Evolutionary conservation across 768 basidiomycete genomes (phyloP), one percentile per base, ranked within the genome.

Genomic region (Rhodotorula babjevae): DNA sequence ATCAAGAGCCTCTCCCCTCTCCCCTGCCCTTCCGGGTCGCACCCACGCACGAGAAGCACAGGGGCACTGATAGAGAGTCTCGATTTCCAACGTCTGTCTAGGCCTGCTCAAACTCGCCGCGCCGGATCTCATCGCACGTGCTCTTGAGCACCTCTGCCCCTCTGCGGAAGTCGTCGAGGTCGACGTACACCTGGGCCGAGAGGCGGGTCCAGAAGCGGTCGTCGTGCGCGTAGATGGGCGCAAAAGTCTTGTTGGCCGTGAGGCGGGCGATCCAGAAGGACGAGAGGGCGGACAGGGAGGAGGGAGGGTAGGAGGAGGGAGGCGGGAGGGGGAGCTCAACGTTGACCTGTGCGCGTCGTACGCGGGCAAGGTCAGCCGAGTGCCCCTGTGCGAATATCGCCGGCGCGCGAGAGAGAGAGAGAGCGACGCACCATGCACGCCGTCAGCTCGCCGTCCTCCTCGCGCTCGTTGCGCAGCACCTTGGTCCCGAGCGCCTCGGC

Each of bases 401-500:
- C n/a, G n/a, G n/a, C n/a, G n/a, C n/a, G n/a, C n/a, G n/a, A n/a
- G 42, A 31, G n/a, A 27, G n/a, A 9, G 33, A 56, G 23, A 49
- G 49, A 27, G 46, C 9, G 33, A 75, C 81, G 52, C 42, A 90
- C 90, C 90, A 93, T 91, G 73, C 84, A 87, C 21, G 86, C 81
- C 0, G 89, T 90, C 23, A 90, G 80, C 68, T 87, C 86, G 21
- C 79, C 78, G 25, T 82, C 82, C 4, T 75, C 69, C 6, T 83
- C 83, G 2, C 82, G 81, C 63, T n/a, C 15, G 58, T 86, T 84
- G 68, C 91, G 88, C 82, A 92, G 82, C 9, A 88, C 83, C 5
- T 77, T 73, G 0, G 90, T 92, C 2, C 85, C 86, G 55, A 91
- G 82, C 15, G 86, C 80, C 69, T 86, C 82, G 2, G 87, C 87